Evolutionary conservation across 345 rosid genomes (phyloP).

Genomic region (Pugionium cornutum): DNA sequence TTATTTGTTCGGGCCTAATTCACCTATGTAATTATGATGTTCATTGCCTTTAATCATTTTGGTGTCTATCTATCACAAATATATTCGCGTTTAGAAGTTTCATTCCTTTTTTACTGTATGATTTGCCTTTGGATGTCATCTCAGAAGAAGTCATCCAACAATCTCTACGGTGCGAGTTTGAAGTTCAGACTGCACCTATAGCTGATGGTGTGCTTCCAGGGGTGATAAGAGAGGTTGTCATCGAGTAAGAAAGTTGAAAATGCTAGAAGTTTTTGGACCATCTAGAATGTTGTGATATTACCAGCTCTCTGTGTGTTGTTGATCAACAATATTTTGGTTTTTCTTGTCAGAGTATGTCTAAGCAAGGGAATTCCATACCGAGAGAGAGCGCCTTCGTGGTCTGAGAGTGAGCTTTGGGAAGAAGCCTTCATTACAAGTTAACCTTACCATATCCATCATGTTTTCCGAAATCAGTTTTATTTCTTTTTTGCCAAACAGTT

Average conservation of each 20-base stretch:
- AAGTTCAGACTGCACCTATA: slow-evolving; percentile 85
- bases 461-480: too few relatives aligned
- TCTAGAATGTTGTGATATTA: not conserved
- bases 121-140: slow-evolving; percentile 14
- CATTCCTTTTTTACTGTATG: too few relatives aligned
- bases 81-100: too few relatives aligned
- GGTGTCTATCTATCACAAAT: too few relatives aligned
- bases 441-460: not conserved
- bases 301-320: slow-evolving; percentile 5
- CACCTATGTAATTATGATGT: too few relatives aligned
- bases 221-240: slow-evolving; percentile 73
- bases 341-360: slow-evolving; percentile 49
- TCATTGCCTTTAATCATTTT: too few relatives aligned
- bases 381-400: slow-evolving; percentile 73
- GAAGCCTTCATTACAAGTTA: slow-evolving; percentile 82
- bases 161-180: slow-evolving; percentile 40
- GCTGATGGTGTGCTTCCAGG: slow-evolving; percentile 86
- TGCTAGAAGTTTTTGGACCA: slow-evolving; percentile 4
- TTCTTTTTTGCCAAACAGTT: too few relatives aligned
- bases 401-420: slow-evolving; percentile 57
- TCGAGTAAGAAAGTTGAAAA: slow-evolving; percentile 54
- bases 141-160: slow-evolving; percentile 21
- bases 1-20: not conserved
- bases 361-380: slow-evolving; percentile 60
- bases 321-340: slow-evolving; percentile 7